These are phyloP conservation scores for Aspergillus carlsbadensis DNA, from an alignment of 495 filamentous ascomycete species.

Conservation along the genomic window DNA sequence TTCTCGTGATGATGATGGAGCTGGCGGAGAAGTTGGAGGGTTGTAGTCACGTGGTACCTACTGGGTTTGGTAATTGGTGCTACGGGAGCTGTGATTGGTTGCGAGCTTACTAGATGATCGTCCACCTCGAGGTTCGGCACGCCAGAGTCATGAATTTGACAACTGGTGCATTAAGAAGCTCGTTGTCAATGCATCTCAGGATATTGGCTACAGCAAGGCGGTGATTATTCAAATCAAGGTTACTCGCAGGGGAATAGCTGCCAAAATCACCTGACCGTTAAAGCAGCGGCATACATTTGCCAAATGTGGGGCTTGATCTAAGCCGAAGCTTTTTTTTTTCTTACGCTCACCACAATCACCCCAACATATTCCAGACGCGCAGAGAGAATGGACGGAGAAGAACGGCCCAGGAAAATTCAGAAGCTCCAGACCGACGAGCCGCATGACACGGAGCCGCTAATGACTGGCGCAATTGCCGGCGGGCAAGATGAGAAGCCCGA, in stretches of 20 bases:
- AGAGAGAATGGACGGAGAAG: conserved; percentile 50
- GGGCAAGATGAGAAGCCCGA: conserved; percentile 15
- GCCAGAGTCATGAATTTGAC: too few relatives aligned
- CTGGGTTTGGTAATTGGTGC: conserved; percentile 37
- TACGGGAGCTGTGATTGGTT: conserved; percentile 32
- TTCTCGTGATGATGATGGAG: conserved; percentile 20
- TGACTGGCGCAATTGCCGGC: conserved; percentile 32
- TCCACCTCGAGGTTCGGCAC: background rate
- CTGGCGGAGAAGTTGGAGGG: conserved; percentile 36
- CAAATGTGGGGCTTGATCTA: conserved; percentile 10
- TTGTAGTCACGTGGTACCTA: conserved; percentile 31
- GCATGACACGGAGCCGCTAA: conserved; percentile 26
- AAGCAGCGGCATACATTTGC: background rate
- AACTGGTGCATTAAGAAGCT: too few relatives aligned
- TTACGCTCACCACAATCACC: background rate
- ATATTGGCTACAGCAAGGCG: too few relatives aligned
- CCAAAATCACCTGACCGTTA: conserved; percentile 9
- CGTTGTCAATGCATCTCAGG: too few relatives aligned
- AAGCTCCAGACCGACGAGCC: conserved; percentile 43
- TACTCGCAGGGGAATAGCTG: too few relatives aligned
- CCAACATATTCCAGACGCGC: conserved; percentile 1
- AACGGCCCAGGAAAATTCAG: conserved; percentile 50
- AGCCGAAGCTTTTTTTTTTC: conserved; percentile 21
- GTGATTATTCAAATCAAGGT: too few relatives aligned
- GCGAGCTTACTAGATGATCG: background rate